Evolutionary conservation across 345 rosid genomes (phyloP).

Genomic region (Abelmoschus esculentus): DNA sequence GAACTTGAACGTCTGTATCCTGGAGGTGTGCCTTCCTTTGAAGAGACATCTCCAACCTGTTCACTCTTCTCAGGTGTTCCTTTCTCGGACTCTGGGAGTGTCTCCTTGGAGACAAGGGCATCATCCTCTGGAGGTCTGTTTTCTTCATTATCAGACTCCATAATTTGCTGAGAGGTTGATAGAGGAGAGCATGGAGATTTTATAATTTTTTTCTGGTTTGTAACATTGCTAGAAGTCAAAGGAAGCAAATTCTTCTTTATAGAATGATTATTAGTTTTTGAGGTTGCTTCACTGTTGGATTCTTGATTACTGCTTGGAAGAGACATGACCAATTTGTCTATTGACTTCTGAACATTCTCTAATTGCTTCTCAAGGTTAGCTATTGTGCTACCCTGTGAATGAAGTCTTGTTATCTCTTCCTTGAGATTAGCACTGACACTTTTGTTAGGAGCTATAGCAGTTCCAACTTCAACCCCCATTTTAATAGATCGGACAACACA

Average conservation of each 20-base stretch:
- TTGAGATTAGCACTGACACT: conserved; percentile 92
- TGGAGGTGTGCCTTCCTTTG: conserved; percentile 63
- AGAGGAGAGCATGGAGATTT: conserved; percentile 89
- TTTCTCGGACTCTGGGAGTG: conserved; percentile 45
- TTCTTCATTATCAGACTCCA: conserved; percentile 60
- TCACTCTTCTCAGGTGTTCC: conserved; percentile 74
- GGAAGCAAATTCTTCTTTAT: conserved; percentile 86
- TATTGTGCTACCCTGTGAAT: conserved; percentile 90
- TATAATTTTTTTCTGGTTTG: conserved; percentile 60
- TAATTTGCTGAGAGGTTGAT: conserved; percentile 62
- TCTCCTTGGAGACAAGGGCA: conserved; percentile 33
- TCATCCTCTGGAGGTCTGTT: conserved; percentile 73
- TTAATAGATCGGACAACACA: conserved; percentile 48
- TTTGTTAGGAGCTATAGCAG: conserved; percentile 52
- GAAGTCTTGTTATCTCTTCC: conserved; percentile 98
- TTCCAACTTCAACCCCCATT: conserved; percentile 53
- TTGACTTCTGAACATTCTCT: conserved; percentile 94
- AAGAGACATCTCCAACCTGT: conserved; percentile 73
- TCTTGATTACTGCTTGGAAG: conserved; percentile 57
- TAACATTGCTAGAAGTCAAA: conserved; percentile 62
- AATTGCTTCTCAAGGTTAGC: conserved; percentile 93
- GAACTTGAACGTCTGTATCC: conserved; percentile 74
- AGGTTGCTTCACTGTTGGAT: conserved; percentile 41
- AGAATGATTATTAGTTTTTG: conserved; percentile 57
- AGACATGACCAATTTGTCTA: conserved; percentile 92